Evolutionary conservation across 441 rosid species (phyloP), one percentile per base, ranked within the genome.

Genomic region (Breynia disticha): DNA sequence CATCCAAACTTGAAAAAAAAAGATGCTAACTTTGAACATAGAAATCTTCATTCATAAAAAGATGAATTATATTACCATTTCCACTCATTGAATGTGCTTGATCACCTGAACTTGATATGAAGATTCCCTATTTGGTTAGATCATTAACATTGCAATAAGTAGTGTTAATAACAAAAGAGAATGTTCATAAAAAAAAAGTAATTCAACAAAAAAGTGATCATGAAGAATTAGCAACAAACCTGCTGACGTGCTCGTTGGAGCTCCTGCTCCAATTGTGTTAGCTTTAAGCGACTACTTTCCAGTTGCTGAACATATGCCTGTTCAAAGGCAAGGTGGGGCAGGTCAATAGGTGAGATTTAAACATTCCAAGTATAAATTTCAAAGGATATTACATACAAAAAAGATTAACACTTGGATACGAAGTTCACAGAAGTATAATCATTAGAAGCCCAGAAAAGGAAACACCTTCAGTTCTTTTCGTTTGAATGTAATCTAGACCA

Each of bases 301-400:
- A 90, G 77, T 70, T 94, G 96, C 68, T 90, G 97, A 66, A 94
- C 99, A 73, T 90, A 87, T 50, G 94, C 97, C 99, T 94, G 63
- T 3, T 16, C 39, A 58, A 5, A 55, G 57, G 73, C 39, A 50
- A 56, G 50, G 21, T 52, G 32, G 16, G 46, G 58, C 13, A 57
- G 46, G 55, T 50, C 46, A 60, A 43, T 28, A 52, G 15, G 17
- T 37, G 24, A 52, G 5, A 48, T 15, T 11, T 48, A 44, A 48
- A n/a, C 35, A 5, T 28, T 28, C 8, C 4, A 28, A 3, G 35
- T 28, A 28, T 28, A 9, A 5, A 4, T 28, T 28, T 28, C 35
- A 28, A 28, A 4, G 35, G 35, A 28, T 9, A 28, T 28, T 9
- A 28, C 35, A 28, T 1, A 28, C 35, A 28, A 28, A 28, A 0